These are phyloP conservation scores for Elasticomyces elasticus DNA, from an alignment of 495 filamentous ascomycete genomes.

Conservation along the genomic window DNA sequence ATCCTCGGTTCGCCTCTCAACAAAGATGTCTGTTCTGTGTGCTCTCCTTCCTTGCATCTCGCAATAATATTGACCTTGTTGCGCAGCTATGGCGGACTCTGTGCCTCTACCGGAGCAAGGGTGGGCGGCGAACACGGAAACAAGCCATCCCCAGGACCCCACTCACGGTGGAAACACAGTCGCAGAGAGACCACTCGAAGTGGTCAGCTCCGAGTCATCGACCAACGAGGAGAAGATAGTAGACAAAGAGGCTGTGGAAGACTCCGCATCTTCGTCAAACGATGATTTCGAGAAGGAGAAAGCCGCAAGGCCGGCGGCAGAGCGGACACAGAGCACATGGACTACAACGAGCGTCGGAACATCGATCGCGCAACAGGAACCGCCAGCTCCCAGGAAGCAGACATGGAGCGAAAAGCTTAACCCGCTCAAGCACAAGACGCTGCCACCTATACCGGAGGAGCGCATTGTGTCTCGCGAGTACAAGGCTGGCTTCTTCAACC, in stretches of 20 bases:
- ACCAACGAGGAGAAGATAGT: slow-evolving; percentile 19
- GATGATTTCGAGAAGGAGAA: slow-evolving; percentile 7
- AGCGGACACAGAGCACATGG: slow-evolving; percentile 14
- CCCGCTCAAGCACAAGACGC: slow-evolving; percentile 49
- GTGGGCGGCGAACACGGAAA: slow-evolving; percentile 7
- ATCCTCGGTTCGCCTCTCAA: neutral
- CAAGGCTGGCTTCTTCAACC: slow-evolving; percentile 49
- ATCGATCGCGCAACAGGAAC: slow-evolving; percentile 17
- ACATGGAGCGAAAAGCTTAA: slow-evolving; percentile 54
- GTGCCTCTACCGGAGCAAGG: slow-evolving; percentile 3
- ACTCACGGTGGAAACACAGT: slow-evolving; percentile 25
- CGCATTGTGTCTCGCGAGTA: slow-evolving; percentile 47
- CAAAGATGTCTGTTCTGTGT: neutral
- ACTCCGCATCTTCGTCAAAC: slow-evolving; percentile 4
- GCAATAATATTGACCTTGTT: neutral
- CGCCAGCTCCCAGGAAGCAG: slow-evolving; percentile 32
- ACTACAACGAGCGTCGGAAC: slow-evolving; percentile 18
- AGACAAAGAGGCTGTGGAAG: slow-evolving; percentile 14
- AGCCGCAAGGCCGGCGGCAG: neutral
- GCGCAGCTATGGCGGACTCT: neutral
- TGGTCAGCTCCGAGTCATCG: slow-evolving; percentile 23
- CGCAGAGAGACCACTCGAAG: slow-evolving; percentile 23
- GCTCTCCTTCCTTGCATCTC: neutral
- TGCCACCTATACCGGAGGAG: slow-evolving; percentile 51
- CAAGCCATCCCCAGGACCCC: slow-evolving; percentile 7